Evolutionary conservation across 805 yeast genomes (phyloP).

Genomic region (Wickerhamiella siamensis): DNA sequence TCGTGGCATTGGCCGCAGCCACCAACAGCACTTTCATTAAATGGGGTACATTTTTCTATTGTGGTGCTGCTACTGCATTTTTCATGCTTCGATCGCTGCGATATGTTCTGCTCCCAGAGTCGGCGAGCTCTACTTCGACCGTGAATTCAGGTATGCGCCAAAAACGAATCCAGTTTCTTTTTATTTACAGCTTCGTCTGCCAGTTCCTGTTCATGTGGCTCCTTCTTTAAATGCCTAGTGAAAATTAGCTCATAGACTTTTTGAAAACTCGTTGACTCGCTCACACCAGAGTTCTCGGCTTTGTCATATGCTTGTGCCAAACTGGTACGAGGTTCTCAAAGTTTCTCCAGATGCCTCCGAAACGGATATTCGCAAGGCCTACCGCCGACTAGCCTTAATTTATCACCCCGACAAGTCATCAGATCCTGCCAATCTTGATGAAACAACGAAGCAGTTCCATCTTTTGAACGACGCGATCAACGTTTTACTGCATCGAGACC

Average conservation of each 20-base stretch:
- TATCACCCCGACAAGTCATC: constrained; percentile 96
- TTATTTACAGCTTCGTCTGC: constrained; percentile 67
- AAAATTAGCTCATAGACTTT: not conserved
- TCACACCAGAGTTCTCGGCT: too few species aligned
- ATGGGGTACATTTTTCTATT: constrained; percentile 37
- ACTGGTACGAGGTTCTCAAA: constrained; percentile 58
- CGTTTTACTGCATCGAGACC: constrained; percentile 16
- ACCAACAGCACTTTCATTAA: constrained; percentile 28
- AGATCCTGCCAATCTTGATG: constrained; percentile 19
- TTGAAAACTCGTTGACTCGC: not conserved
- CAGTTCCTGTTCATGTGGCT: constrained; percentile 67
- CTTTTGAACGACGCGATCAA: constrained; percentile 20
- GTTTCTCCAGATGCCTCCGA: constrained; percentile 70
- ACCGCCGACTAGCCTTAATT: constrained; percentile 75
- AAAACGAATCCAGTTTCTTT: constrained; percentile 73
- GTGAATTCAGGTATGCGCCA: constrained; percentile 56
- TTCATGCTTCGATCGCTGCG: constrained; percentile 40
- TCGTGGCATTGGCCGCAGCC: constrained; percentile 24
- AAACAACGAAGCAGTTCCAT: constrained; percentile 18
- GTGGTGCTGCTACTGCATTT: constrained; percentile 42
- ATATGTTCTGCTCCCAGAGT: constrained; percentile 51
- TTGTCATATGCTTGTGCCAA: too few species aligned
- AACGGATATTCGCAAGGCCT: constrained; percentile 75
- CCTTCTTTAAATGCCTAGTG: constrained; percentile 28
- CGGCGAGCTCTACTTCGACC: constrained; percentile 29